A percentile compares a stretch with the other conserved stretches of the same genome.
Evolutionary conservation across 805 yeast genomes (phyloP).

Genomic region (Starmerella sp.): DNA sequence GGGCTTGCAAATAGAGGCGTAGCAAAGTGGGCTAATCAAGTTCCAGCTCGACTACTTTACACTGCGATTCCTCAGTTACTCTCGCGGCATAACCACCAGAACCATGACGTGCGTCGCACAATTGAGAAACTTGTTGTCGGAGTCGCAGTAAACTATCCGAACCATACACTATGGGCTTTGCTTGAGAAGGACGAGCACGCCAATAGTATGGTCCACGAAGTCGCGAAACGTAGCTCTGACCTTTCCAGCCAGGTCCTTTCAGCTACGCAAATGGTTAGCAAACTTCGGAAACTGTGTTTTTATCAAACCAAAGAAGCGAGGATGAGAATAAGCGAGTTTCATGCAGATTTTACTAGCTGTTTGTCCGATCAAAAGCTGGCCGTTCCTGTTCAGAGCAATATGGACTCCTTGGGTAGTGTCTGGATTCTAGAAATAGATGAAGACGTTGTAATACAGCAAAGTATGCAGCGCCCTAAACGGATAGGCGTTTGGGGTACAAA

Average conservation of each 20-base stretch:
- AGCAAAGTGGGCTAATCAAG: slow-evolving; percentile 12
- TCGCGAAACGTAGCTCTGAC: not conserved
- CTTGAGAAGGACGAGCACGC: slow-evolving; percentile 33
- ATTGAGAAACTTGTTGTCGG: slow-evolving; percentile 47
- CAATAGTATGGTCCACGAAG: slow-evolving; percentile 1
- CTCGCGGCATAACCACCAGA: slow-evolving; percentile 62
- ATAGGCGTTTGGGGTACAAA: slow-evolving; percentile 67
- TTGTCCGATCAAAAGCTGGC: slow-evolving; percentile 15
- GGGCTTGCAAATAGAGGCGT: slow-evolving; percentile 11
- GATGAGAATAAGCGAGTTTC: slow-evolving; percentile 7
- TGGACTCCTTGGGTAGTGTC: slow-evolving; percentile 18
- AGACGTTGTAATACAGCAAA: slow-evolving; percentile 56
- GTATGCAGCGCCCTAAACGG: slow-evolving; percentile 80
- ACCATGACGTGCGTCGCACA: slow-evolving; percentile 42
- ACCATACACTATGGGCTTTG: slow-evolving; percentile 76
- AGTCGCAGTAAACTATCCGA: slow-evolving; percentile 58
- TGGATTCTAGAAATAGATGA: slow-evolving; percentile 53
- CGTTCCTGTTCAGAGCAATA: slow-evolving; percentile 22
- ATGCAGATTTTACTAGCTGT: slow-evolving; percentile 10
- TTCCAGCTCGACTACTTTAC: slow-evolving; percentile 39
- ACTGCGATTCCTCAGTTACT: slow-evolving; percentile 75
- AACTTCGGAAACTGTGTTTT: not conserved
- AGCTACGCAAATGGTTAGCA: slow-evolving; percentile 1
- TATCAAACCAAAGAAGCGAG: slow-evolving; percentile 1
- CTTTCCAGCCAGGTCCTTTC: not conserved